Base-by-base conservation (phyloP, 2,329 filamentous ascomycete species). In the Alternaria atra region DNA sequence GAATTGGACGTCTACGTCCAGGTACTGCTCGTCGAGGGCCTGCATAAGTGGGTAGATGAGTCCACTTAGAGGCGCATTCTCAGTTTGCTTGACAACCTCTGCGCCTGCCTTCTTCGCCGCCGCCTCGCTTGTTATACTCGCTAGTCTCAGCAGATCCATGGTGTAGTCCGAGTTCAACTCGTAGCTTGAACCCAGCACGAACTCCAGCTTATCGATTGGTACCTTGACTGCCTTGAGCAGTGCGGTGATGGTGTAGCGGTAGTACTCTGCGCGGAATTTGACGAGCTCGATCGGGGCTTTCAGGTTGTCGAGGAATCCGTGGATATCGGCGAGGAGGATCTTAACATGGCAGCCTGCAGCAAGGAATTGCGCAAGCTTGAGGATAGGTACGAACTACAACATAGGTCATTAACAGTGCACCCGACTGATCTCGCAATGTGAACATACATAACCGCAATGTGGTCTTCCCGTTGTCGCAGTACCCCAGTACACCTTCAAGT, bases 51-150 rank as follows among this genome's bases (percentile, higher is more conserved):
- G 92, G 83, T 96, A 96, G 63, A 94, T 86, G 12, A 94, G 84
- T 1, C 91, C 92, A 58, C 86, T 88, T 55, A 96, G 77, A 3
- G 90, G 87, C 9, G 90, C 87, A 73, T 94, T 93, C 58, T 87
- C 86, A 4, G 90, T 89, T 82, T 98, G 93, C 85, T 98, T 98
- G 67, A 99, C 94, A 7, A 98, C 88, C 80, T 98, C 95, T 2
- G 93, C 91, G 39, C 94, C 94, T 0, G 94, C 94, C 80, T 93
- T 95, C 80, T 93, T 92, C 15, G 93, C 92, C 73, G 95, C 89
- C 75, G 94, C 89, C 80, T 93, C 89, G 13, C 89, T 90, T 5
- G 91, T 87, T 54, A 92, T 80, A 4, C 87, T 87, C 46, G 85
- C 86, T 66, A 98, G 78, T 74, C 91, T 89, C 81, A 94, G 94